These are phyloP conservation scores for Rhizopus microsporus DNA, from an alignment of 371 early-diverging fungal species.

Conservation along the genomic window DNA sequence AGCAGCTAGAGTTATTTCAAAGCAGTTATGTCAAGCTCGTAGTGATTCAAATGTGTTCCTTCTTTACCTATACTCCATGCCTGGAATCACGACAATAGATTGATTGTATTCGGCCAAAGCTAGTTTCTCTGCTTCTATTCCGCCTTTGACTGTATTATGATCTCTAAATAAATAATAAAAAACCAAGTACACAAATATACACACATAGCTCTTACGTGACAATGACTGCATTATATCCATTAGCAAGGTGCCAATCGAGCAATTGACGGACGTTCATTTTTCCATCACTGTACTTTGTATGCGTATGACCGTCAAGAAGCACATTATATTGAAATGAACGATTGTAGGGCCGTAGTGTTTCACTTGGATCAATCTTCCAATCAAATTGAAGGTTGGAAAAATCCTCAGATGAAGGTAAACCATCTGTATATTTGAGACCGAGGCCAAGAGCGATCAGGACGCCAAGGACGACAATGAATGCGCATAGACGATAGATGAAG, in stretches of 20 bases:
- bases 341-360: slow-evolving; percentile 61
- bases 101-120: slow-evolving; percentile 57
- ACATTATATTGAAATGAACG: slow-evolving; percentile 62
- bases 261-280: slow-evolving; percentile 63
- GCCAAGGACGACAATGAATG: slow-evolving; percentile 30
- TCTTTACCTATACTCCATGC: slow-evolving; percentile 67
- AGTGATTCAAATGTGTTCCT: background rate
- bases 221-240: slow-evolving; percentile 76
- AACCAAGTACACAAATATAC: background rate
- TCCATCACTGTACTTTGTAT: slow-evolving; percentile 72
- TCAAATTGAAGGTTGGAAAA: slow-evolving; percentile 47
- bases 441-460: slow-evolving; percentile 44
- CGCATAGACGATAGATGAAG: slow-evolving; percentile 22
- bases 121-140: slow-evolving; percentile 61
- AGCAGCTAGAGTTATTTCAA: slow-evolving; percentile 45
- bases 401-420: slow-evolving; percentile 34
- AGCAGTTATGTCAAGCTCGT: background rate
- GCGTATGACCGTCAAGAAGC: slow-evolving; percentile 72
- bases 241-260: slow-evolving; percentile 72
- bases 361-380: slow-evolving; percentile 61
- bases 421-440: slow-evolving; percentile 43
- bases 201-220: slow-evolving; percentile 44
- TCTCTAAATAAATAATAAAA: slow-evolving; percentile 42
- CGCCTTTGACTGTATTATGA: slow-evolving; percentile 74
- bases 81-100: slow-evolving; percentile 69